Percentiles rank a stretch among this genome's conserved stretches.
Conservation (phyloP, 306 rosid species). For the Dryas octopetala region DNA sequence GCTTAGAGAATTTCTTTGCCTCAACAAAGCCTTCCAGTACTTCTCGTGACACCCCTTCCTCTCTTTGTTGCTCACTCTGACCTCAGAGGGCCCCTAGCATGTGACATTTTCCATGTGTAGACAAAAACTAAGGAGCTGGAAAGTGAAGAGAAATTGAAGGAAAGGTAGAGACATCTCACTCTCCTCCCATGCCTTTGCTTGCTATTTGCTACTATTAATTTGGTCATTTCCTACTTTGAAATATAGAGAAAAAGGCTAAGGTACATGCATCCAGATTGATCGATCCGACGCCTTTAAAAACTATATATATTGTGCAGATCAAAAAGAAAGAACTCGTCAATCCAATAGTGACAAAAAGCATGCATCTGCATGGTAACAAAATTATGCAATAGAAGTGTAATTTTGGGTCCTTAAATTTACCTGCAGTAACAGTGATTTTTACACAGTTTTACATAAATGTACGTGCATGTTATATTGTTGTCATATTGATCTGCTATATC, state of each 20-base stretch:
- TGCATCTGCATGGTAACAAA: no score
- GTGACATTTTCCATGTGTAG: conserved; percentile 5
- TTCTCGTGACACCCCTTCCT: conserved; percentile 12
- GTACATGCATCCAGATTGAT: no score
- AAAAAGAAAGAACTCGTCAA: no score
- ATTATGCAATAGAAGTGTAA: no score
- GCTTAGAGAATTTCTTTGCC: neutral
- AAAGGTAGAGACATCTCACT: neutral
- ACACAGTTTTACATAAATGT: neutral
- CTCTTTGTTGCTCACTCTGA: neutral
- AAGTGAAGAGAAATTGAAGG: neutral
- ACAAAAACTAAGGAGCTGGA: conserved; percentile 15
- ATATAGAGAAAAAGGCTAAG: no score
- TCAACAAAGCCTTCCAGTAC: neutral
- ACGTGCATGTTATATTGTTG: no score
- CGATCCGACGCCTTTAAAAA: no score
- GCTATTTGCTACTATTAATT: no score
- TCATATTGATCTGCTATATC: no score
- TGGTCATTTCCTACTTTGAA: no score
- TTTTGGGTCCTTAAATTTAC: neutral
- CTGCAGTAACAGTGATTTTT: neutral
- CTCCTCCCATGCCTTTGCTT: neutral
- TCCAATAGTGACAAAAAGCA: no score
- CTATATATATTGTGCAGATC: no score
- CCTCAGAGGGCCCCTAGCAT: neutral